Base-by-base conservation (phyloP, 139 green algal genomes). In the Chlorokybus atmophyticus region DNA sequence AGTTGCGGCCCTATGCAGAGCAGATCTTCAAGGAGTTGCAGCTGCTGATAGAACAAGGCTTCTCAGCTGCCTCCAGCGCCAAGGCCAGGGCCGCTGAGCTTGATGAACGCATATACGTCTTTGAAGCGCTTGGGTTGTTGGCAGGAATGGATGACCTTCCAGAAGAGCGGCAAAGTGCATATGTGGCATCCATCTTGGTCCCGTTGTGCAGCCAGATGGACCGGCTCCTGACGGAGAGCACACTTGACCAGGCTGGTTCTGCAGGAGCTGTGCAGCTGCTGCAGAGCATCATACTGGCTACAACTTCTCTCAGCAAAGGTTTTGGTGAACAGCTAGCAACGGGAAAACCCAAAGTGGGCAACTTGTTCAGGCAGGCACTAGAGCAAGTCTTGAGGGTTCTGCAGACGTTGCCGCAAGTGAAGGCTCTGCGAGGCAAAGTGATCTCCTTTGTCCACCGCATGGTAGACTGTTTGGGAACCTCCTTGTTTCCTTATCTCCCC, bases 361-460 rank as follows among this genome's bases (percentile, higher is more conserved):
- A 23, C 8, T 17, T 62, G 5, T 66, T 70, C 29, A 70, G 67
- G 55, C 57, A 67, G 59, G 56, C 61, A 8, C 32, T 70, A 25
- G 61, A 66, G 7, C 47, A 21, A 5, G 61, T 68, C n/a, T 56
- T 70, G n/a, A 19, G 57, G 6, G 56, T 68, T 24, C 56, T 70
- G 25, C 61, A 68, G 8, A 57, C 40, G 7, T 14, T 70, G 29
- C 61, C 61, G 19, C 60, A 59, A 35, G 67, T 41, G 35, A 70
- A 55, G 5, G 8, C n/a, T 38, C n/a, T 70, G 2, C 54, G 61
- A 7, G 28, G 28, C 48, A 63, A 26, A 5, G 59, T 67, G 26
- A 64, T 72, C n/a, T 73, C 64, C 0, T 73, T 73, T 4, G 7
- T 73, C 31, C 64, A 73, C 32, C 49, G 64, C 32, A 73, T 73